Evolutionary conservation across 2,329 filamentous ascomycete genomes (phyloP), one percentile per base, ranked within the genome.

Genomic region (Fusarium sp.): DNA sequence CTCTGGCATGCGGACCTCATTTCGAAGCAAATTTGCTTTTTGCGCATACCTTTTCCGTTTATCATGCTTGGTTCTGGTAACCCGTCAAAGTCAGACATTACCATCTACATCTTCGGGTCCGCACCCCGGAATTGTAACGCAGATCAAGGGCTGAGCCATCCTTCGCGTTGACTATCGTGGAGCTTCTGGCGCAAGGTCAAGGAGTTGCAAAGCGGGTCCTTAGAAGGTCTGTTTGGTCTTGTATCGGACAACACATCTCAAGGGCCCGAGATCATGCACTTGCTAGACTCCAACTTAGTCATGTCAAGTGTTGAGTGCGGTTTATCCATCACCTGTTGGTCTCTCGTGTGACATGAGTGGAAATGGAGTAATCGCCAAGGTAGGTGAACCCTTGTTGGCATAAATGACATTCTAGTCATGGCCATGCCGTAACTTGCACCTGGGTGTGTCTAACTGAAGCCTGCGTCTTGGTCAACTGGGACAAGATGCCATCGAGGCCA

Each of bases 281-380:
- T 51, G 55, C 41, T 72, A 48, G 45, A 56, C 61, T 62, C 52
- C 26, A 38, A 45, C 45, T 62, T 68, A 44, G 47, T 62, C 51
- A 44, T 47, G 57, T 62, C 52, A 52, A 50, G 63, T 51, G 62
- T 47, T 18, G 45, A 57, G 63, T 45, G 62, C 48, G n/a, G 50
- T 54, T 62, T 62, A 74, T 48, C 60, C 60, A 73, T 73, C 50
- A 48, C 47, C 66, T 65, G 38, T 34, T 38, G 42, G 47, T 55
- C 45, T 41, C 51, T 44, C 61, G 52, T 61, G 62, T 61, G 66
- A 70, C 62, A 57, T 58, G 44, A 58, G 66, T 67, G 66, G 66
- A 67, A 70, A 69, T 73, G 51, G 50, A 57, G 59, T 73, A 55
- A 65, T 73, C 64, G 67, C 55, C 44, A 30, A 36, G 59, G 56